phyloP scores from a whole-genome alignment of 805 yeast genomes.

The Lipomyces mesembrius region DNA sequence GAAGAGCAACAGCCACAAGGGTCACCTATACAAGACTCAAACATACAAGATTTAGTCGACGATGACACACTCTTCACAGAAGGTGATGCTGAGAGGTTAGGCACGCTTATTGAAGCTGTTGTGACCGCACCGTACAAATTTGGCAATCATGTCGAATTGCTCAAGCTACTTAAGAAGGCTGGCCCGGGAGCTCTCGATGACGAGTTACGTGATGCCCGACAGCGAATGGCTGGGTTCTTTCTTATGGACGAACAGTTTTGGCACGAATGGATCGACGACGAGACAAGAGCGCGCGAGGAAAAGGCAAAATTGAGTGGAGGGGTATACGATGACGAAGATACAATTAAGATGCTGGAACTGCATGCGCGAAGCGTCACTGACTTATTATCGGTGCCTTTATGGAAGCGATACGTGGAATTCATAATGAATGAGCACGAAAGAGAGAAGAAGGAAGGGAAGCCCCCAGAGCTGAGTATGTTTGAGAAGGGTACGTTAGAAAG shows the following conservation, averaged over 20 bases:
- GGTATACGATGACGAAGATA: constrained; percentile 16
- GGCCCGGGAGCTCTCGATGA: constrained; percentile 26
- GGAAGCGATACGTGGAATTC: constrained; percentile 32
- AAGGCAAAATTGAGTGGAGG: constrained; percentile 9
- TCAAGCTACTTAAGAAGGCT: constrained; percentile 20
- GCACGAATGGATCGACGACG: constrained; percentile 32
- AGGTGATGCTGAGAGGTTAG: constrained; percentile 31
- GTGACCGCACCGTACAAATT: constrained; percentile 20
- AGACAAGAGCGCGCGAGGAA: constrained; percentile 9
- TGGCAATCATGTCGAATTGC: constrained; percentile 21
- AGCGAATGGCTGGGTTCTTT: constrained; percentile 22
- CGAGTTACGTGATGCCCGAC: constrained; percentile 28
- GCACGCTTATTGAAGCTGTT: constrained; percentile 25
- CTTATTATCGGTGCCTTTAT: constrained; percentile 23
- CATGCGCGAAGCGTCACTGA: constrained; percentile 29
- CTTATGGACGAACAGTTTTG: constrained; percentile 25
- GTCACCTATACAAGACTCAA: background rate
- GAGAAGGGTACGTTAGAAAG: constrained; percentile 8
- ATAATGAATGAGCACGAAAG: constrained; percentile 10
- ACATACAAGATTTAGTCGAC: background rate
- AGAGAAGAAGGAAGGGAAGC: constrained; percentile 8
- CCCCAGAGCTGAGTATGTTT: constrained; percentile 16
- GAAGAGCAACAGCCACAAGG: background rate
- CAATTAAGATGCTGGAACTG: constrained; percentile 17
- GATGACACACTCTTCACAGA: constrained; percentile 22